Evolutionary conservation across 495 filamentous ascomycete species (phyloP), one percentile per base, ranked within the genome.

Genomic region (Xylaria intraflava): DNA sequence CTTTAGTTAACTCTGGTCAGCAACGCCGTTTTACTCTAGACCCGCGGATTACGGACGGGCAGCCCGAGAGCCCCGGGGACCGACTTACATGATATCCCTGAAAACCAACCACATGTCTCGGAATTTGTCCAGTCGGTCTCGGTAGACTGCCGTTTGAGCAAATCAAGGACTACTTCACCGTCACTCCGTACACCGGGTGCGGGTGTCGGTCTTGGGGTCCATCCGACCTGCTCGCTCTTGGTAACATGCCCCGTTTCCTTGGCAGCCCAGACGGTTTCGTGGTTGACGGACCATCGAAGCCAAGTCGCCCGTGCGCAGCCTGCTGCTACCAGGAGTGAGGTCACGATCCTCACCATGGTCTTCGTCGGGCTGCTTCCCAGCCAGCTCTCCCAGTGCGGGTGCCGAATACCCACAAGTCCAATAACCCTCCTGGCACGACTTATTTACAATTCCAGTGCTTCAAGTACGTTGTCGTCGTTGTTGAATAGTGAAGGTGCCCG

Each of bases 51-150:
- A 10, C 6, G 23, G 10, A 1, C 1, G 5, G 17, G 8, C 2
- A 30, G 22, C 12, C 16, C 1, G 19, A 0, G 19, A 14, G n/a
- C n/a, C n/a, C n/a, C n/a, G n/a, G n/a, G n/a, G n/a, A n/a, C 38
- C 23, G 4, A 67, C 67, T 68, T 61, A 72, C 69, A 70, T 0
- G 58, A 56, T 9, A 42, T 6, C 16, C 62, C 61, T 0, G 62
- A 39, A n/a, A 54, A 55, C 57, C 60, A 74, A 7, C 69, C 70
- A 49, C 72, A 74, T 1, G 72, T 74, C 40, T 59, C 33, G 0
- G 26, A 24, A 43, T 72, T 68, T 1, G 55, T 33, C 65, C 65
- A 74, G 2, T 62, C 56, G 24, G 54, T 60, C n/a, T 17, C 48
- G 1, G 22, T 40, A 10, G 48, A 38, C 41, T 46, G 42, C 38